Conservation (phyloP, 257 asterid genomes). For the Leonotis leonurus region DNA sequence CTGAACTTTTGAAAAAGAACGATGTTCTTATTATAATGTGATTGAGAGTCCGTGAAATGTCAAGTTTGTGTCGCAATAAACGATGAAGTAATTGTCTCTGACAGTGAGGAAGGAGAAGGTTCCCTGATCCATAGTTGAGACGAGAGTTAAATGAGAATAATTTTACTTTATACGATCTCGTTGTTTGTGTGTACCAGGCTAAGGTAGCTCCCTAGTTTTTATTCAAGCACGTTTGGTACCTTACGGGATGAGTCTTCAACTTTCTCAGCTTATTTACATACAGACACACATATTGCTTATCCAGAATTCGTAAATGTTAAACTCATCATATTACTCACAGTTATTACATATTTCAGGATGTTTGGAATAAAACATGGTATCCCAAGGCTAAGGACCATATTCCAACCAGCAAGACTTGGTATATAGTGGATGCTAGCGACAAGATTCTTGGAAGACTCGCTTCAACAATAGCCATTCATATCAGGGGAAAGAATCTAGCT, state of each 20-base stretch:
- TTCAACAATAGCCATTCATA: slow-evolving; percentile 77
- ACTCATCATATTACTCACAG: not conserved
- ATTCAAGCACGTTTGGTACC: not conserved
- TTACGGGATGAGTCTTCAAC: not conserved
- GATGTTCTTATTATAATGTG: too few species aligned
- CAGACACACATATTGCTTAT: not conserved
- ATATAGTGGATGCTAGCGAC: slow-evolving; percentile 83
- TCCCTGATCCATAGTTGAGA: not conserved
- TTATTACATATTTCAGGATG: slow-evolving; percentile 47
- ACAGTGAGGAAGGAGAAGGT: too few species aligned
- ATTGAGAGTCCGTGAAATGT: not conserved
- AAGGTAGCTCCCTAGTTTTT: too few species aligned
- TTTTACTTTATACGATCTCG: not conserved
- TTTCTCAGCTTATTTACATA: not conserved
- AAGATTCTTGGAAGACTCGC: slow-evolving; percentile 91
- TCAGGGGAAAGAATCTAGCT: slow-evolving; percentile 87
- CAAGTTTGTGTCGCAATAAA: not conserved
- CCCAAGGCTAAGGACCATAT: slow-evolving; percentile 90
- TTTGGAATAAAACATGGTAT: slow-evolving; percentile 94
- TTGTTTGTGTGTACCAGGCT: not conserved
- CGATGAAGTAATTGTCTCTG: too few species aligned
- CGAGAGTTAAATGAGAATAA: too few species aligned
- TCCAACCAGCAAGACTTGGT: slow-evolving; percentile 79
- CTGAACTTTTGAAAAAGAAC: too few species aligned
- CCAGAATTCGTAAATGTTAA: not conserved